Evolutionary conservation across 148 eudicot species (phyloP).

Genomic region (Vaccinium myrtillus): DNA sequence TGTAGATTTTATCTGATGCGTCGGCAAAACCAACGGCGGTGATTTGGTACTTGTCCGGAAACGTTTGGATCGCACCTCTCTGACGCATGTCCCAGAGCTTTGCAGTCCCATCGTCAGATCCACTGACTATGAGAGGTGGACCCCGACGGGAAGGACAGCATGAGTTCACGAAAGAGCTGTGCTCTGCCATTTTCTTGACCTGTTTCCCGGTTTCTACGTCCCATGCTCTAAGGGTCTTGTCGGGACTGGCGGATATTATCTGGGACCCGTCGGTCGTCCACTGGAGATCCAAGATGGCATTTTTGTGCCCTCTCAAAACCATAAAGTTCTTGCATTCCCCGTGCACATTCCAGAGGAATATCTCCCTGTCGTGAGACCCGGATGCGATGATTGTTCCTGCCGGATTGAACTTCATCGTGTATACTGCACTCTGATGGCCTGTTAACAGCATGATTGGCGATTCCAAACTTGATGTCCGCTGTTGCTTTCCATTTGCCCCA

Average conservation of each 20-base stretch:
- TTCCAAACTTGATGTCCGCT: conserved; percentile 81
- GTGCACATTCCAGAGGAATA: conserved; percentile 58
- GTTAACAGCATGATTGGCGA: conserved; percentile 87
- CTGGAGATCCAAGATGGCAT: conserved; percentile 89
- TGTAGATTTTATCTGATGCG: conserved; percentile 90
- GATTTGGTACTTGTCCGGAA: conserved; percentile 91
- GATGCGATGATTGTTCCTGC: conserved; percentile 81
- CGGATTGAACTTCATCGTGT: conserved; percentile 94
- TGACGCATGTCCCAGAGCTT: conserved; percentile 99
- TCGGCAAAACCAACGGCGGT: conserved; percentile 94
- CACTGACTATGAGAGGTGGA: conserved; percentile 91
- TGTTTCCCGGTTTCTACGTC: conserved; percentile 94
- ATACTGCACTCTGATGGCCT: conserved; percentile 90
- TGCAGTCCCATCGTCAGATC: conserved; percentile 97
- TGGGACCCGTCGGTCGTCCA: conserved; percentile 93
- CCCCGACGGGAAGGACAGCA: conserved; percentile 92
- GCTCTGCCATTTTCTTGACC: conserved; percentile 89
- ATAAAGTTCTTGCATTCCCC: conserved; percentile 64
- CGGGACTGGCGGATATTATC: conserved; percentile 89
- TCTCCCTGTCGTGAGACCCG: conserved; percentile 92
- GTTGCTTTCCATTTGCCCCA: conserved; percentile 74
- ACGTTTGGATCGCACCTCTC: conserved; percentile 92
- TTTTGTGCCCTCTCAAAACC: conserved; percentile 94
- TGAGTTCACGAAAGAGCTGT: conserved; percentile 81
- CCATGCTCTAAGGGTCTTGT: conserved; percentile 93